A percentile compares a stretch with the other conserved stretches of the same genome.
These are phyloP conservation scores for Omphalotus olearius DNA, from an alignment of 1,284 basidiomycete genomes.

Conservation along the genomic window DNA sequence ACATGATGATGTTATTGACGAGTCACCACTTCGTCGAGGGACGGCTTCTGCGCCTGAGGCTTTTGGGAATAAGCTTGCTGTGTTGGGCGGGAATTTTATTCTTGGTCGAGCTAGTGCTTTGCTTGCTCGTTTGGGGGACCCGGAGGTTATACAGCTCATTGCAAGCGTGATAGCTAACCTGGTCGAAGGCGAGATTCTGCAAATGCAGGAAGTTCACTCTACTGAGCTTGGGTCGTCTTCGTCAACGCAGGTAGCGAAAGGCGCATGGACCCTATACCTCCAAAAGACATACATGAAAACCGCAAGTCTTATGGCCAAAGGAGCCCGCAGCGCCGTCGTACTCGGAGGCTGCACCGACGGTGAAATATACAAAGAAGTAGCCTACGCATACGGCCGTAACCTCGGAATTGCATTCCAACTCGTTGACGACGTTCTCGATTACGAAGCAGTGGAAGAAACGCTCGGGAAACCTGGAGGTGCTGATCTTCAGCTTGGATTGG, in stretches of 20 bases:
- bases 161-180: constrained; percentile 92
- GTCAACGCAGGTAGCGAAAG: constrained; percentile 18
- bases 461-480: constrained; percentile 85
- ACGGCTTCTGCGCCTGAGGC: constrained; percentile 81
- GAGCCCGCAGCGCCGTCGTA: constrained; percentile 83
- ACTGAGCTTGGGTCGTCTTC: constrained; percentile 23
- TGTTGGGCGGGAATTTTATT: constrained; percentile 95
- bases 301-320: constrained; percentile 94
- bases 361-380: constrained; percentile 88
- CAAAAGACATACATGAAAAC: constrained; percentile 97
- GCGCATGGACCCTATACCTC: constrained; percentile 84
- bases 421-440: constrained; percentile 90
- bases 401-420: constrained; percentile 96
- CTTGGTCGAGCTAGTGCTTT: constrained; percentile 90
- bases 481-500: constrained; percentile 83
- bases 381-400: constrained; percentile 89
- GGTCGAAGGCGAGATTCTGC: constrained; percentile 95
- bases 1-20: constrained; percentile 95
- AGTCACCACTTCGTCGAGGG: constrained; percentile 78
- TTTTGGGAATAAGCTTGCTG: constrained; percentile 94
- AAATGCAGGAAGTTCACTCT: constrained; percentile 55
- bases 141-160: constrained; percentile 91
- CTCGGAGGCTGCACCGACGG: constrained; percentile 83
- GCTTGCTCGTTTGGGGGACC: constrained; percentile 81
- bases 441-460: constrained; percentile 54